A percentile compares a stretch with the other conserved stretches of the same genome.
Conservation (phyloP, 179 eudicot genomes). For the Heliamphora ciliata region DNA sequence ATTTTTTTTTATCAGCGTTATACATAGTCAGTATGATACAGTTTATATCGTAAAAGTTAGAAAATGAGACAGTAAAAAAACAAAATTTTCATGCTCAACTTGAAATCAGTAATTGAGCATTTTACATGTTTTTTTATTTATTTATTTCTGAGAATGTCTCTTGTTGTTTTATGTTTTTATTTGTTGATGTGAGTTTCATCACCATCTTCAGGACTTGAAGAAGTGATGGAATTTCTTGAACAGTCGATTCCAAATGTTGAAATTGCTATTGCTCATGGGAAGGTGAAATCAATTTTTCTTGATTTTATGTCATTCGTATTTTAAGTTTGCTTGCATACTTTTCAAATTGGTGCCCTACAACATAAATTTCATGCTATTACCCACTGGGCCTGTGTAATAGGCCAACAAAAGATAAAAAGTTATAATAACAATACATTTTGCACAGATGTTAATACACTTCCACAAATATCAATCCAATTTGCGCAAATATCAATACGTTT, state of each 20-base stretch:
- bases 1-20: neutral
- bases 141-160: neutral
- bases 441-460: too few relatives aligned
- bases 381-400: neutral
- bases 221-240: conserved; percentile 65
- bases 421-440: too few relatives aligned
- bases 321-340: neutral
- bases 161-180: conserved; percentile 5
- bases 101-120: neutral
- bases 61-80: neutral
- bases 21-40: neutral
- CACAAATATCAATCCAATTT: too few relatives aligned
- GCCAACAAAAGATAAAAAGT: neutral
- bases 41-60: neutral
- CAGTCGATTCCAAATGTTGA: conserved; percentile 67
- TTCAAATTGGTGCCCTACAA: neutral
- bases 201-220: conserved; percentile 70
- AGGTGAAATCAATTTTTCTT: conserved; percentile 40
- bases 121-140: neutral
- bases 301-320: neutral
- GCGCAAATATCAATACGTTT: too few relatives aligned
- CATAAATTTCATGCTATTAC: conserved; percentile 9
- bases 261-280: conserved; percentile 94
- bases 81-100: neutral
- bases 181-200: conserved; percentile 17